Percentiles rank a stretch among this genome's conserved stretches.
These are phyloP conservation scores for Lyophyllum semitale DNA, from an alignment of 768 basidiomycete species.

Conservation along the genomic window DNA sequence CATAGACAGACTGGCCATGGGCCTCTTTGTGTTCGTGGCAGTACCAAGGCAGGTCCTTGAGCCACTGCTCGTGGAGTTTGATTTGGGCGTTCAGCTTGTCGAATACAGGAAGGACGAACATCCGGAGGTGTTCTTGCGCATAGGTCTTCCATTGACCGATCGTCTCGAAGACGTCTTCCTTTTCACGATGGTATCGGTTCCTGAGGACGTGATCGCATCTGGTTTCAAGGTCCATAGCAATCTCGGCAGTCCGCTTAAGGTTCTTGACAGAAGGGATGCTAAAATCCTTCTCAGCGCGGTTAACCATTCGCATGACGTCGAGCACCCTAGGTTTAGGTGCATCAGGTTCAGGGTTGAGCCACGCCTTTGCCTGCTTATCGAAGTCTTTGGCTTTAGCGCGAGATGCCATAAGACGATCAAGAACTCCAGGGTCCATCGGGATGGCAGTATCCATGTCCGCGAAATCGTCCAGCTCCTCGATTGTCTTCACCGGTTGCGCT, in stretches of 20 bases:
- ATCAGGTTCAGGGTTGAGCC: constrained; percentile 61
- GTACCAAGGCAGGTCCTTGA: constrained; percentile 79
- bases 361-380: constrained; percentile 75
- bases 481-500: constrained; percentile 68
- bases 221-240: constrained; percentile 76
- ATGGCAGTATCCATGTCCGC: constrained; percentile 63
- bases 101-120: constrained; percentile 74
- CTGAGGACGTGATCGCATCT: constrained; percentile 76
- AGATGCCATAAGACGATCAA: constrained; percentile 64
- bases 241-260: constrained; percentile 69
- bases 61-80: constrained; percentile 66
- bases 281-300: constrained; percentile 77
- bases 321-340: constrained; percentile 61
- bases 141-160: constrained; percentile 77
- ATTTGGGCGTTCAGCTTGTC: constrained; percentile 74
- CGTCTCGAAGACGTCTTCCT: constrained; percentile 69
- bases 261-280: constrained; percentile 65
- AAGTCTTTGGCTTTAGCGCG: constrained; percentile 75
- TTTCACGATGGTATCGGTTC: constrained; percentile 55
- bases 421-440: constrained; percentile 68
- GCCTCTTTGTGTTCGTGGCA: constrained; percentile 64
- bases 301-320: constrained; percentile 70
- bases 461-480: constrained; percentile 77
- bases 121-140: constrained; percentile 66
- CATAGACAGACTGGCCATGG: constrained; percentile 65